These are phyloP conservation scores for Cyberlindnera mycetangii DNA, from an alignment of 805 yeast species.

Conservation along the genomic window DNA sequence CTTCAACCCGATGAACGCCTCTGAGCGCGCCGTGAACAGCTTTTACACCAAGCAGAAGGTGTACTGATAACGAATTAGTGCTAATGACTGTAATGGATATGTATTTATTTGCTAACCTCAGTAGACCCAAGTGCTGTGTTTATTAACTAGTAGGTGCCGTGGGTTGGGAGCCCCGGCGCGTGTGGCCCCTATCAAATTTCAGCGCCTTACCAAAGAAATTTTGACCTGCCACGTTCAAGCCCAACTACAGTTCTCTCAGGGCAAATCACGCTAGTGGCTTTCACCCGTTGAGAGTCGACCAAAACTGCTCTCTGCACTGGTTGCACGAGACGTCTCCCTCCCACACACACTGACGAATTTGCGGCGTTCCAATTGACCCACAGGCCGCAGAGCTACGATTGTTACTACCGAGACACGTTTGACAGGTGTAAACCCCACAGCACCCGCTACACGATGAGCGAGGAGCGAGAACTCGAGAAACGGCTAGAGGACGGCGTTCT, in stretches of 20 bases:
- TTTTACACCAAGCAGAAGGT: neutral
- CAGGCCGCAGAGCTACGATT: neutral
- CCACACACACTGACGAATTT: neutral
- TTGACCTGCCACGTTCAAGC: slow-evolving; percentile 1
- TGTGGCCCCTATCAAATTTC: neutral
- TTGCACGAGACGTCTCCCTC: neutral
- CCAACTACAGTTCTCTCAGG: neutral
- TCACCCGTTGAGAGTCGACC: too few relatives aligned
- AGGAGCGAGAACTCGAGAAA: slow-evolving; percentile 11
- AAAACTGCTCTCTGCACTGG: neutral
- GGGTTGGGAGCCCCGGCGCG: too few relatives aligned
- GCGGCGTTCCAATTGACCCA: neutral
- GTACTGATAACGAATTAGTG: too few relatives aligned
- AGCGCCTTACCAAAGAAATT: slow-evolving; percentile 1
- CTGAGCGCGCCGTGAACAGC: neutral
- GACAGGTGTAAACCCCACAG: neutral
- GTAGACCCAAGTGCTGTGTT: too few relatives aligned
- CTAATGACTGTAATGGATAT: neutral
- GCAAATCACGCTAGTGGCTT: neutral
- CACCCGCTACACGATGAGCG: neutral
- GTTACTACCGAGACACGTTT: too few relatives aligned
- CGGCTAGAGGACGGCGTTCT: slow-evolving; percentile 15
- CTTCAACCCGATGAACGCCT: neutral
- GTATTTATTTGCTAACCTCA: too few relatives aligned
- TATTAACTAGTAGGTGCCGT: too few relatives aligned